Conservation (phyloP, 345 rosid species). For the Firmiana major region DNA sequence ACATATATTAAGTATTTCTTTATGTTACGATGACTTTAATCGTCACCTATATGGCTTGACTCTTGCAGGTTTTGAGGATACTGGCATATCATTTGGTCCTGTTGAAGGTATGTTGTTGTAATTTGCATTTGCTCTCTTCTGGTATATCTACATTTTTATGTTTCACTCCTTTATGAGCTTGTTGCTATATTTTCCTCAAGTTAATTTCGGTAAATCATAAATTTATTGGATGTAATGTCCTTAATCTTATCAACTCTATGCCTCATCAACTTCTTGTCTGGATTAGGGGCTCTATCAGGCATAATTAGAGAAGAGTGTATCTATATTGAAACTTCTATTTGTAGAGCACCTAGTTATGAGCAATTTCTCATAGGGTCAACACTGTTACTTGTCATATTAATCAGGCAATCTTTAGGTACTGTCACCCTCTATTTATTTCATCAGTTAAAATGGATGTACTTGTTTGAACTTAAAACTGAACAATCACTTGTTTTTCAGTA, state of each 20-base stretch:
- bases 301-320: neutral
- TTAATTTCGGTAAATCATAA: neutral
- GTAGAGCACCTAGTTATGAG: neutral
- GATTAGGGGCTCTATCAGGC: neutral
- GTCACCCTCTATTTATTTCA: neutral
- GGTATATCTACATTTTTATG: constrained; percentile 15
- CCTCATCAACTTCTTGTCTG: neutral
- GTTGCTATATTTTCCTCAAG: neutral
- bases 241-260: neutral
- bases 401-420: neutral
- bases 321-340: neutral
- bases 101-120: constrained; percentile 64
- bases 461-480: neutral
- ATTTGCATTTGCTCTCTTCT: constrained; percentile 16
- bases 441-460: neutral
- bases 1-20: neutral
- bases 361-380: neutral
- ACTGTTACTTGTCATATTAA: neutral
- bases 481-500: neutral
- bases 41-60: constrained; percentile 15
- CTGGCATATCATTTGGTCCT: constrained; percentile 82
- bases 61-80: constrained; percentile 82
- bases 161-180: constrained; percentile 15
- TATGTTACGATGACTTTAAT: constrained; percentile 4
- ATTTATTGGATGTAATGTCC: neutral